Percentiles rank a stretch among this genome's conserved stretches.
phyloP scores from a whole-genome alignment of 2,329 filamentous ascomycete species.

The Meredithiella fracta region DNA sequence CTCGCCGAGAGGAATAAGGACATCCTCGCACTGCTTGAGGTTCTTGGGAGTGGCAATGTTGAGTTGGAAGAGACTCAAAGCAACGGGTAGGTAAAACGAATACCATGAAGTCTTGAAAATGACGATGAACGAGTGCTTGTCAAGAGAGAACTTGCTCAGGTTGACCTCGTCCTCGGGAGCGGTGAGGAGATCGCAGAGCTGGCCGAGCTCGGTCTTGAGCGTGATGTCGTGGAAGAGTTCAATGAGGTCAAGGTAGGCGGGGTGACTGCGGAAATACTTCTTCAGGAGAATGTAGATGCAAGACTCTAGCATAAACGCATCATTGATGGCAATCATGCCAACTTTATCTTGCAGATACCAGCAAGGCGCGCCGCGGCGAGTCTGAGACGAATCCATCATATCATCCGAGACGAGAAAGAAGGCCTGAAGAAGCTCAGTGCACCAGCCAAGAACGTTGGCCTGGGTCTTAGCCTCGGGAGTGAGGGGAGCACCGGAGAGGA shows the following conservation, averaged over 20 bases:
- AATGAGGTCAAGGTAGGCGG: constrained; percentile 74
- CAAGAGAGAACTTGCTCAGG: constrained; percentile 84
- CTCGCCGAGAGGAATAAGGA: constrained; percentile 91
- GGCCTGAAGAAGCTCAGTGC: constrained; percentile 94
- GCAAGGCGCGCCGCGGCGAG: constrained; percentile 82
- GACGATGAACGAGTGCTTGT: constrained; percentile 96
- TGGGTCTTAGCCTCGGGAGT: constrained; percentile 74
- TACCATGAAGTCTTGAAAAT: constrained; percentile 99
- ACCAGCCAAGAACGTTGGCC: constrained; percentile 79
- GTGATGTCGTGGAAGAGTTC: constrained; percentile 94
- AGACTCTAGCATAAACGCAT: constrained; percentile 87
- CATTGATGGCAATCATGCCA: constrained; percentile 95
- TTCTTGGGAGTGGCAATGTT: constrained; percentile 75
- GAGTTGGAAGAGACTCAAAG: constrained; percentile 72
- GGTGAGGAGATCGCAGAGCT: constrained; percentile 86
- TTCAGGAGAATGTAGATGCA: constrained; percentile 82
- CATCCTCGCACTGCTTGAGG: constrained; percentile 74
- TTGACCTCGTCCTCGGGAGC: constrained; percentile 88
- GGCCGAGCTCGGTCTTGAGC: constrained; percentile 88
- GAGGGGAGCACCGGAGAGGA: constrained; percentile 57
- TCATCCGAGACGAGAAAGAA: constrained; percentile 98
- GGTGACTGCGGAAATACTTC: constrained; percentile 80
- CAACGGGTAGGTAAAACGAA: constrained; percentile 95
- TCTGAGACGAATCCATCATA: constrained; percentile 95
- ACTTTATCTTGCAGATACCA: constrained; percentile 88